Conservation (phyloP, 331 rosid genomes). For the Dryas integrifolia region DNA sequence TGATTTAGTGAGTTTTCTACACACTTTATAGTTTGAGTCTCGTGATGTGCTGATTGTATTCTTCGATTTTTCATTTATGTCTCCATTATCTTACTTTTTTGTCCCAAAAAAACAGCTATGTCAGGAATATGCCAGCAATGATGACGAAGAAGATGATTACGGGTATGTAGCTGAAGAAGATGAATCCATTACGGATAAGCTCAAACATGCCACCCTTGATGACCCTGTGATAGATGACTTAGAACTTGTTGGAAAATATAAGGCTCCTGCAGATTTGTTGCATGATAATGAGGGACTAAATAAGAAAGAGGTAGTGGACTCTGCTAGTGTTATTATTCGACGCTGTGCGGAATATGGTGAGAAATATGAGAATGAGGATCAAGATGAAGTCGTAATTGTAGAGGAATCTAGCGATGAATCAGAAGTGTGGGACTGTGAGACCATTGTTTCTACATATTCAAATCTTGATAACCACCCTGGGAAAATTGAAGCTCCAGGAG, state of each 20-base stretch:
- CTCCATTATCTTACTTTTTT: slow-evolving; percentile 18
- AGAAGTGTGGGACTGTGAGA: slow-evolving; percentile 90
- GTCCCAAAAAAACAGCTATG: slow-evolving; percentile 41
- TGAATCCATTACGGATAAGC: slow-evolving; percentile 63
- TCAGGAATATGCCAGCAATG: slow-evolving; percentile 63
- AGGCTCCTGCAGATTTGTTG: slow-evolving; percentile 71
- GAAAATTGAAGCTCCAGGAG: slow-evolving; percentile 63
- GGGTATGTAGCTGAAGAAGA: slow-evolving; percentile 54
- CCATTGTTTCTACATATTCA: slow-evolving; percentile 77
- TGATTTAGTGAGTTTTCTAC: slow-evolving; percentile 48
- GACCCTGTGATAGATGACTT: slow-evolving; percentile 37
- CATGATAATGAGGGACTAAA: slow-evolving; percentile 32
- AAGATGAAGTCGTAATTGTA: slow-evolving; percentile 40
- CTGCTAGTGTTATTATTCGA: slow-evolving; percentile 57
- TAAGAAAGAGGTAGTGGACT: slow-evolving; percentile 43
- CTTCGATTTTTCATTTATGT: neutral
- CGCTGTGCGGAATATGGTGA: slow-evolving; percentile 77
- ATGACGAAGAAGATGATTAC: slow-evolving; percentile 39
- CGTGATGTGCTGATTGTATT: neutral
- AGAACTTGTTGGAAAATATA: slow-evolving; percentile 47
- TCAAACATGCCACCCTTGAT: slow-evolving; percentile 42
- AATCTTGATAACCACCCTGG: slow-evolving; percentile 88
- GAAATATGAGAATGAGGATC: slow-evolving; percentile 64
- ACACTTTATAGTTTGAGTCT: neutral
- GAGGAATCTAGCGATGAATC: slow-evolving; percentile 88